These are phyloP conservation scores for Paracoccidioides lutzii DNA, from an alignment of 2,329 filamentous ascomycete genomes.

Conservation along the genomic window DNA sequence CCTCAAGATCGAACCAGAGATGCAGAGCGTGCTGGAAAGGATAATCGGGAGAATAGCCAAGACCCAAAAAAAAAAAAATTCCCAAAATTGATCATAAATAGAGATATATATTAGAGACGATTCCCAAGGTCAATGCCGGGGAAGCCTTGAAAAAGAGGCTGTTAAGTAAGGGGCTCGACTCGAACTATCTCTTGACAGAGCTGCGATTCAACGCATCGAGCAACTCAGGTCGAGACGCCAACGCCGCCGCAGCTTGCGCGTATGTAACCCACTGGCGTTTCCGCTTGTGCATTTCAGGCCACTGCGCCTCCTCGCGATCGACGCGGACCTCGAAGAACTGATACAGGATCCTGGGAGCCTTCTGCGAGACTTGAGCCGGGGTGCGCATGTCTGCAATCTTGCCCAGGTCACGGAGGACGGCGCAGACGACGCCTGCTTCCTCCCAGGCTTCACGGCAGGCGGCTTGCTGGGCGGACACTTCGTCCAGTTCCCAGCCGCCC, in stretches of 20 bases:
- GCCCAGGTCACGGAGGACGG: slow-evolving; percentile 72
- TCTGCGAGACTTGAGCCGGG: slow-evolving; percentile 37
- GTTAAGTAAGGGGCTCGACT: neutral
- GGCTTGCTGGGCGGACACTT: slow-evolving; percentile 73
- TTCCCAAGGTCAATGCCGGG: neutral
- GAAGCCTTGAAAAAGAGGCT: too few species aligned
- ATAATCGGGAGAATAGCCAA: neutral
- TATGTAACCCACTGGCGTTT: slow-evolving; percentile 84
- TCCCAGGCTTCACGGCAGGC: slow-evolving; percentile 90
- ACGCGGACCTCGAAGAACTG: slow-evolving; percentile 71
- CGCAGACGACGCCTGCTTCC: slow-evolving; percentile 83
- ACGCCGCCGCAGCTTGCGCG: slow-evolving; percentile 61
- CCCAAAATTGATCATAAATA: neutral
- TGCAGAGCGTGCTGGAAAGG: neutral
- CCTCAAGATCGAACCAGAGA: neutral
- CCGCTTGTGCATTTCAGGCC: slow-evolving; percentile 91
- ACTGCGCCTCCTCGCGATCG: slow-evolving; percentile 67
- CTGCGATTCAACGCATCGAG: slow-evolving; percentile 76
- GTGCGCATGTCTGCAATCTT: slow-evolving; percentile 69
- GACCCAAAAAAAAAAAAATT: neutral
- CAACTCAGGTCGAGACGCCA: slow-evolving; percentile 72
- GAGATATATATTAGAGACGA: neutral
- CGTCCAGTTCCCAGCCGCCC: slow-evolving; percentile 93
- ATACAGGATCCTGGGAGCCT: slow-evolving; percentile 52
- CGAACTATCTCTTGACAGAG: slow-evolving; percentile 43